A percentile compares a stretch with the other conserved stretches of the same genome.
Conservation (phyloP, 2,329 filamentous ascomycete species). For the Monosporascus sp. region DNA sequence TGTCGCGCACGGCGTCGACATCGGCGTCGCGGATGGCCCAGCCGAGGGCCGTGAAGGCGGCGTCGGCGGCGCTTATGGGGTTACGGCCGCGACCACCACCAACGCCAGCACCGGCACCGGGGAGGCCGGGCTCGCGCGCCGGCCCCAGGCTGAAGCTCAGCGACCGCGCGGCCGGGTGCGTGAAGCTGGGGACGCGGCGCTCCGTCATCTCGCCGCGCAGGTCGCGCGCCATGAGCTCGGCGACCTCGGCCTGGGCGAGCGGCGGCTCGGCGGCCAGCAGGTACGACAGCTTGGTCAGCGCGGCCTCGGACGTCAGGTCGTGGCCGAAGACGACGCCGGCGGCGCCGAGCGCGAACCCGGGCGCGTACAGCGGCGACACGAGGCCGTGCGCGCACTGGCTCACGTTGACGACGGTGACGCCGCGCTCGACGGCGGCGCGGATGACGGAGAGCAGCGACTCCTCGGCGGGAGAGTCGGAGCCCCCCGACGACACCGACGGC, state of each 20-base stretch:
- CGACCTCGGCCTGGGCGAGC: constrained; percentile 60
- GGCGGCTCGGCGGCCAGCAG: constrained; percentile 61
- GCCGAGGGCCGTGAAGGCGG: constrained; percentile 69
- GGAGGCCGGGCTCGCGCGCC: constrained; percentile 34
- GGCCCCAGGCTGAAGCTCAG: constrained; percentile 30
- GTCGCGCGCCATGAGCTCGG: constrained; percentile 64
- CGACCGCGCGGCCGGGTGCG: constrained; percentile 54
- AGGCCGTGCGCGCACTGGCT: constrained; percentile 80
- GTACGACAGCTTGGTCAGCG: constrained; percentile 85
- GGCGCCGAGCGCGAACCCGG: constrained; percentile 69
- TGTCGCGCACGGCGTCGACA: constrained; percentile 56
- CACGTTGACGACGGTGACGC: constrained; percentile 83
- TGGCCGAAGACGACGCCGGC: constrained; percentile 86
- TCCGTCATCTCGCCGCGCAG: constrained; percentile 84
- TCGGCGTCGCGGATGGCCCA: constrained; percentile 75
- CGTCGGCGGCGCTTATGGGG: constrained; percentile 47
- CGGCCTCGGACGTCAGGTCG: constrained; percentile 85
- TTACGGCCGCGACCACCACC: constrained; percentile 52
- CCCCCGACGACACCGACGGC: constrained; percentile 73
- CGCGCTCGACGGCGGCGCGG: constrained; percentile 68
- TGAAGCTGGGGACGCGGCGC: constrained; percentile 65
- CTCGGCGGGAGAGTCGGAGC: not conserved
- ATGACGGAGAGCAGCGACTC: constrained; percentile 69
- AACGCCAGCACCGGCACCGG: constrained; percentile 24
- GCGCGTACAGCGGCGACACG: constrained; percentile 72